Base-by-base conservation (phyloP, 2,329 filamentous ascomycete species). In the Sporothrix pallida region DNA sequence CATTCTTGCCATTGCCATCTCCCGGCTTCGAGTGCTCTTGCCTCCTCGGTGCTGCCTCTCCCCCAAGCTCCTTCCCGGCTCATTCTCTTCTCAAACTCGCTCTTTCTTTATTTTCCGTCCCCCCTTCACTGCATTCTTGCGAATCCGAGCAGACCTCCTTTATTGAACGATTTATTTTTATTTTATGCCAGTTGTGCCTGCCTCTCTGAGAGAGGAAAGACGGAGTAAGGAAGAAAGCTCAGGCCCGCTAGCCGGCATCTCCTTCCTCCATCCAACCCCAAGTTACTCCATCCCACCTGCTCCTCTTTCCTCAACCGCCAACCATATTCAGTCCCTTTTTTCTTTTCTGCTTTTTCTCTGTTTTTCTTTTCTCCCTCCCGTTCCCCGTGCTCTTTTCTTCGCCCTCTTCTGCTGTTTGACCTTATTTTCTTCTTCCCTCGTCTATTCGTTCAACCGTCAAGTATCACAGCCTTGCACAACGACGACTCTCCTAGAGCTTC, bases 181-280 rank as follows among this genome's bases (percentile, higher is more conserved):
- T 56, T 68, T 17, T 15, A 46, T 65, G 31, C 8, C 17, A 10
- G 17, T 50, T 68, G 44, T 20, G 23, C 44, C 44, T 31, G 20
- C 63, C 44, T 67, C 12, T 17, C n/a, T 44, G 9, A 26, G 56
- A 48, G 23, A 50, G 63, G 63, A 37, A 62, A 58, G 44, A 71
- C 42, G 13, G 15, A 48, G 46, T 13, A 52, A 56, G 58, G 48
- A 70, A 54, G 56, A 72, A 67, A 73, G 72, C 70, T 72, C 68
- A 70, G 72, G 71, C 72, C 75, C 72, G 73, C 73, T 71, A 72
- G 72, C 65, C 70, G 69, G 46, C 73, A 69, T 54, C 67, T 58
- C 71, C 37, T 70, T 63, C 56, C 74, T 37, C 46, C 54, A 46
- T 69, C 60, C 48, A 72, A 62, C 72, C 70, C 52, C 50, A 70